A percentile compares a stretch with the other conserved stretches of the same genome.
Evolutionary conservation across 192 early-diverging fungal genomes (phyloP).

Genomic region (Backusella psychrophila): DNA sequence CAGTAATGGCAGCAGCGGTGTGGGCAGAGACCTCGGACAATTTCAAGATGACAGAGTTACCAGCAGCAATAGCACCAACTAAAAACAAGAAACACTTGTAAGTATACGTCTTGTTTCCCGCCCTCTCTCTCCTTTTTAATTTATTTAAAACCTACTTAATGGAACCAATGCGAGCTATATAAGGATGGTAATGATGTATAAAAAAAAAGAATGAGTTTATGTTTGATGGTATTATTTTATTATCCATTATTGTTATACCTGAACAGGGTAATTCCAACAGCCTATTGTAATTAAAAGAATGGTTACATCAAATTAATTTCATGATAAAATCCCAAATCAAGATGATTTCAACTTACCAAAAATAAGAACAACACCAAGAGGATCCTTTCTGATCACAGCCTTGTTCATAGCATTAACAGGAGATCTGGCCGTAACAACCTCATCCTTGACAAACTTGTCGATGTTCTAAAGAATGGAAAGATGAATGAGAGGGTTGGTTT

Average conservation of each 20-base stretch:
- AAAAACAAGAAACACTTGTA: conserved; percentile 48
- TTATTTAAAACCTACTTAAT: conserved; percentile 7
- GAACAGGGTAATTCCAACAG: conserved; percentile 57
- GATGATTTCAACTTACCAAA: conserved; percentile 43
- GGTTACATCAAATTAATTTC: not conserved
- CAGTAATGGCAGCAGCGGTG: conserved; percentile 59
- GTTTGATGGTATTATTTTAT: not conserved
- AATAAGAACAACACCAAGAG: conserved; percentile 72
- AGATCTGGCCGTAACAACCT: conserved; percentile 34
- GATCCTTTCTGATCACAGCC: conserved; percentile 63
- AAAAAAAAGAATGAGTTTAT: not conserved
- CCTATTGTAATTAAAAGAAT: conserved; percentile 12
- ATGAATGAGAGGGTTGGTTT: no score
- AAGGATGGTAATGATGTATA: not conserved
- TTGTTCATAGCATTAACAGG: conserved; percentile 46
- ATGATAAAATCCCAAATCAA: not conserved
- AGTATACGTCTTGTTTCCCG: not conserved
- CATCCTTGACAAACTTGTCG: conserved; percentile 53
- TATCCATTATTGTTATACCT: conserved; percentile 23
- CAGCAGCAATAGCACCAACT: conserved; percentile 88
- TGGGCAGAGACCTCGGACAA: conserved; percentile 81
- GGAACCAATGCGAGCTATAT: conserved; percentile 23
- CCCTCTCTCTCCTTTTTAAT: not conserved
- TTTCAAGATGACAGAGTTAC: conserved; percentile 79
- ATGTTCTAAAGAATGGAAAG: conserved; percentile 38